Evolutionary conservation across 495 filamentous ascomycete genomes (phyloP), one percentile per base, ranked within the genome.

Genomic region (Neurospora sp.): DNA sequence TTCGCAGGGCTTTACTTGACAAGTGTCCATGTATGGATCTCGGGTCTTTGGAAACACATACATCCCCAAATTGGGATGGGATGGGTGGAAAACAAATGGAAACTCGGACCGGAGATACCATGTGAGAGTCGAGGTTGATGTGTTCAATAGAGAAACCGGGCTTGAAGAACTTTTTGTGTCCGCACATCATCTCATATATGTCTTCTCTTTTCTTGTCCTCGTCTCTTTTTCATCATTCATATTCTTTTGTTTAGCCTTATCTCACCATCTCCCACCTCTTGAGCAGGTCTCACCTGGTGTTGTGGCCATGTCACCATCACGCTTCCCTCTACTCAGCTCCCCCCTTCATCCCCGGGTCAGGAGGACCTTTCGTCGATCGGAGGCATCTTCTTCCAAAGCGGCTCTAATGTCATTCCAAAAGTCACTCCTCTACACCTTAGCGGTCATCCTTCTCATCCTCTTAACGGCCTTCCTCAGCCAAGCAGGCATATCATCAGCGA

Each of bases 371-470:
- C 72, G 75, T 78, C 76, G 38, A 62, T 38, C n/a, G 75, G 70
- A 73, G 70, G 70, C n/a, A 54, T 71, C 70, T 70, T 73, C 72
- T 11, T 62, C 59, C 16, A 78, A 72, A 69, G 79, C 80, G 77
- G 69, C 79, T 48, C 54, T 81, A 12, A 23, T 54, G 46, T 54
- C 46, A 27, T 20, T 54, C 72, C 72, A 71, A 35, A 69, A 74
- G 41, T 76, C 78, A 4, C 39, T 78, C 69, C 31, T 79, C 37
- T 76, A 80, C 69, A n/a, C 79, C 40, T 74, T 74, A 14, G 78
- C 74, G 27, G 39, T 77, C 39, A 5, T 79, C 41, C 42, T 82
- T 4, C 10, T 54, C 20, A 37, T 79, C 38, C 20, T 81, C 70
- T 78, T 74, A 27, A 76, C 78, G 0, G 69, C 76, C 39, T 44